Evolutionary conservation across 1,284 basidiomycete genomes (phyloP), one percentile per base, ranked within the genome.

Genomic region (Takashimella koratensis): DNA sequence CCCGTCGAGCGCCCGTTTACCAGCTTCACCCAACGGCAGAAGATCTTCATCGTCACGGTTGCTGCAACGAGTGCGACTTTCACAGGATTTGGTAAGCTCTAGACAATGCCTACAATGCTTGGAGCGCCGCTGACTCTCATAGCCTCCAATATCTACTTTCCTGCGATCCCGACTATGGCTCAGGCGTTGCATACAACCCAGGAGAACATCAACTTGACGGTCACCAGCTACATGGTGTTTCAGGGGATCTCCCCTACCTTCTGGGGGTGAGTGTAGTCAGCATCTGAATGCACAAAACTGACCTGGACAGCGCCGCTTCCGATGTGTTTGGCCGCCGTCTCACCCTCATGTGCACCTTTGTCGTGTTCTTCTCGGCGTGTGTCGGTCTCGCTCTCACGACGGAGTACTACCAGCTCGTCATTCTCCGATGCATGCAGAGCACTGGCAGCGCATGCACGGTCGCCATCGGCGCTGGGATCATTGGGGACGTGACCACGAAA

Each of bases 161-260:
- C 87, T 8, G 86, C 85, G 2, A 85, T 90, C 46, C 87, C 87
- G 0, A 78, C 80, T 2, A 78, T 90, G 22, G 79, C 84, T 0
- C 56, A 60, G 4, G 85, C 78, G 1, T 87, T 90, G 57, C 60
- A 83, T 59, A 82, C 84, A 55, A 81, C 83, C 0, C 79, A 79
- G 3, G 85, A 88, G 59, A 73, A 84, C 19, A 86, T 88, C 43
- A 88, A 90, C 63, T 66, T 90, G 30, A 87, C 86, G 1, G 85
- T 90, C 24, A 89, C 87, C 0, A 81, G 86, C 52, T 88, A 89
- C 68, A 84, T 89, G 82, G 76, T 88, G 26, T 76, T 88, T 23
- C 88, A 91, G 74, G 87, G 84, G 20, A 71, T 87, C 43, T 81
- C 83, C 41, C 84, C 84, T 2, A 82, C 84, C 77, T 54, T 84